A percentile compares a stretch with the other conserved stretches of the same genome.
Evolutionary conservation across 306 rosid genomes (phyloP).

Genomic region (Rosa rugosa): DNA sequence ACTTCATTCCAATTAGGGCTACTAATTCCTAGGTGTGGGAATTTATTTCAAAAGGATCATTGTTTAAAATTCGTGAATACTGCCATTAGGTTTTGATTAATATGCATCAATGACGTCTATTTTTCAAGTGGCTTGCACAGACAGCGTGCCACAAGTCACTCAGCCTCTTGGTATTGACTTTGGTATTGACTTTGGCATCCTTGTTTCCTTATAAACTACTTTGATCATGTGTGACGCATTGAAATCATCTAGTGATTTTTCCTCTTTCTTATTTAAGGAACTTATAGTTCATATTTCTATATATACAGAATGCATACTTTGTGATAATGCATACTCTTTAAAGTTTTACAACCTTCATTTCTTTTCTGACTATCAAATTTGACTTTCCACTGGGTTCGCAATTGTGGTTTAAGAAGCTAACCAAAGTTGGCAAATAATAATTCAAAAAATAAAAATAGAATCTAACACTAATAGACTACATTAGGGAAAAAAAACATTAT

Average conservation of each 20-base stretch:
- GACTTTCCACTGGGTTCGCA: too few species aligned
- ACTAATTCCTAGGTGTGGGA: background rate
- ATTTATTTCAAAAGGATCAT: conserved; percentile 1
- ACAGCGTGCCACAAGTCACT: background rate
- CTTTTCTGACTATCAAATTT: background rate
- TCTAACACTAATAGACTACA: background rate
- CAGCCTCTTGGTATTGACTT: background rate
- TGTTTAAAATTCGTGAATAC: background rate
- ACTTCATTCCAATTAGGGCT: background rate
- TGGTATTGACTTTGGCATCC: background rate
- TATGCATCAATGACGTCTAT: background rate
- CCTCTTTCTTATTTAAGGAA: background rate
- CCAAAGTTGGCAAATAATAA: background rate
- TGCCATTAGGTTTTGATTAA: background rate
- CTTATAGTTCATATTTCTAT: background rate
- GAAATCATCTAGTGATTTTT: background rate
- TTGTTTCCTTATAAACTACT: background rate
- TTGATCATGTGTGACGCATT: background rate
- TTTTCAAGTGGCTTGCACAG: background rate
- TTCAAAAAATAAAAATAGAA: background rate
- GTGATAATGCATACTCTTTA: background rate
- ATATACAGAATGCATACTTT: background rate
- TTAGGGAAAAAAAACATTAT: background rate
- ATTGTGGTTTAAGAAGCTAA: background rate
- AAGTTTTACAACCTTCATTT: background rate